Base-by-base conservation (phyloP, 73 alveolate species). In the Paraurostyla sp. region DNA sequence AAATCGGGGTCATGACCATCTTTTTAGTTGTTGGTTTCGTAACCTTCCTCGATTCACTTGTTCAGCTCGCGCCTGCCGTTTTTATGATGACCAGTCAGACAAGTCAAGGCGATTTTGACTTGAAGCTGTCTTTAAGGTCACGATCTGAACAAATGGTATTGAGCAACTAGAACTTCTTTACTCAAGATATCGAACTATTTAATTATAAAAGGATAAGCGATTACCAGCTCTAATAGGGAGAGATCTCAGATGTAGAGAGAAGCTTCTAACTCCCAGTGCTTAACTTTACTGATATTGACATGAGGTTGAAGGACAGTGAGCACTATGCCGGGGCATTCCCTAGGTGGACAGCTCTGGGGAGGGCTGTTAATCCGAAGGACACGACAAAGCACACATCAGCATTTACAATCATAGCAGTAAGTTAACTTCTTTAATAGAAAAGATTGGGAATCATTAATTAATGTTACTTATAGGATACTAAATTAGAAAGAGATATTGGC, bases 1-100 rank as follows among this genome's bases (percentile, higher is more conserved):
- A 92, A 73, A 97, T 97, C 36, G 99, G 99, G 27, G 93, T 97
- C n/a, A 86, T 96, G 80, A 93, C 99, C 0, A 93, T 97, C 59
- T 94, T 92, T 92, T 63, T 97, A 43, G 98, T 96, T 18, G 98
- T 96, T 27, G 91, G 96, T 58, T 97, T 97, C 76, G 90, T 97
- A 49, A 95, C 98, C 25, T 80, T 95, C 65, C 91, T 95, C 75
- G 82, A 91, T 38, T 87, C 93, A 86, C 94, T 96, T 4, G 85
- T 97, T 36, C 88, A 90, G 57, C n/a, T 93, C 48, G 87, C 96
- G 27, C 97, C 99, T 0, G 80, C 93, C 0, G 92, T 97, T 20
- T 97, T 96, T 80, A 88, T 97, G 58, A 92, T 93, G 91, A 73
- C 96, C 15, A 91, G 96, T 52, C 96, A 97, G 46, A 38, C 82